Conservation (phyloP, 345 rosid species). For the Corymbia maculata region DNA sequence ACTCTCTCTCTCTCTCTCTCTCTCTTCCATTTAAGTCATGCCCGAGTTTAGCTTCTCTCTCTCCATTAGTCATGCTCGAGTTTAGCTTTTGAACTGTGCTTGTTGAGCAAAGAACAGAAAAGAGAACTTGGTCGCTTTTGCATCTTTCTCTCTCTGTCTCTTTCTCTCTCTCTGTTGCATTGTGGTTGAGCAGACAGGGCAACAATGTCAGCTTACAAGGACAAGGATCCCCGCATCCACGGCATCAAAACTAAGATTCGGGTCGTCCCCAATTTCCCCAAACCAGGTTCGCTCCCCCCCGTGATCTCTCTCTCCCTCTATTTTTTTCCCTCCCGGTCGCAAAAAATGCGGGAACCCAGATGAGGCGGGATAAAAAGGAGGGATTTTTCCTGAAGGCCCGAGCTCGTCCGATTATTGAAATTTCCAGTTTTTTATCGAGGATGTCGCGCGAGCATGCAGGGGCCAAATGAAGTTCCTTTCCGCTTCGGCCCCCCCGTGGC, state of each 20-base stretch:
- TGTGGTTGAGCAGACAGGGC: background rate
- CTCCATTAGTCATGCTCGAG: background rate
- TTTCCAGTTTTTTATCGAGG: background rate
- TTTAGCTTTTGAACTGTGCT: background rate
- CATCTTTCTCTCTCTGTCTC: too few species aligned
- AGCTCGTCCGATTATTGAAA: background rate
- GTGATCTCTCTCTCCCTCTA: background rate
- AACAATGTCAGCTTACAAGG: constrained; percentile 24
- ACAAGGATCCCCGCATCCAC: constrained; percentile 61
- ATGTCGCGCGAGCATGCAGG: background rate
- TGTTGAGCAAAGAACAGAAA: background rate
- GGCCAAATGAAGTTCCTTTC: background rate
- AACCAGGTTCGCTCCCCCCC: constrained; percentile 1
- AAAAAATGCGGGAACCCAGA: background rate
- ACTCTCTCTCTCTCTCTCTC: background rate
- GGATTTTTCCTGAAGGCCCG: background rate
- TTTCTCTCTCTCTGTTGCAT: background rate
- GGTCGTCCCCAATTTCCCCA: constrained; percentile 82
- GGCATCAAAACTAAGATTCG: constrained; percentile 74
- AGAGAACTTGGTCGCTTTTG: background rate
- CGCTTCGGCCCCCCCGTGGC: background rate
- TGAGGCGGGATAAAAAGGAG: background rate
- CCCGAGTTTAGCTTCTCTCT: background rate
- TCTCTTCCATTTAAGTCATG: background rate
- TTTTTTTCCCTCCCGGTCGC: background rate